Evolutionary conservation across 2,329 filamentous ascomycete genomes (phyloP).

Genomic region (Botryotinia narcissicola): DNA sequence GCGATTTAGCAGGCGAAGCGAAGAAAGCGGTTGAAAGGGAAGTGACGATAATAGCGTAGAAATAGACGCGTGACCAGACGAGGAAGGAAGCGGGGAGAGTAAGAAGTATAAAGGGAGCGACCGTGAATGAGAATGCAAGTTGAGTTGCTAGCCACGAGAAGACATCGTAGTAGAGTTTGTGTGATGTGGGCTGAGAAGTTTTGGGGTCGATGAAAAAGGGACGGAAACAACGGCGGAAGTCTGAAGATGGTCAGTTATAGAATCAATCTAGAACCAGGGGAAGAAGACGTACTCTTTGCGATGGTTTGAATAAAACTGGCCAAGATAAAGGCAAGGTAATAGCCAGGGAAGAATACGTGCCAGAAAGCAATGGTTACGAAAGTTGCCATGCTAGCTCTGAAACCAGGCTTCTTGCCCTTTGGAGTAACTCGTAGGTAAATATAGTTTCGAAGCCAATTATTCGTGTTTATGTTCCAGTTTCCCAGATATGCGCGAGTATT

Average conservation of each 20-base stretch:
- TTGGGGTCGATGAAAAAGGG: conserved; percentile 88
- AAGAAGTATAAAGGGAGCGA: conserved; percentile 82
- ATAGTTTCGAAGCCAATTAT: conserved; percentile 94
- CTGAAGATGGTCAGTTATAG: conserved; percentile 45
- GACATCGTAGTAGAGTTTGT: conserved; percentile 85
- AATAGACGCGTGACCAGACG: conserved; percentile 85
- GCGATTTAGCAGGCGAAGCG: conserved; percentile 68
- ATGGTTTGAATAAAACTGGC: conserved; percentile 89
- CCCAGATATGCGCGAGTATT: conserved; percentile 91
- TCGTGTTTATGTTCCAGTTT: conserved; percentile 98
- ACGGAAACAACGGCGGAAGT: conserved; percentile 83
- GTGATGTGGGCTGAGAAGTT: conserved; percentile 63
- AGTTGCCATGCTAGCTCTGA: conserved; percentile 88
- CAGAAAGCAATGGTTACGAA: conserved; percentile 94
- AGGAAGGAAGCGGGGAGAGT: conserved; percentile 65
- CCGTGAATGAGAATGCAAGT: conserved; percentile 77
- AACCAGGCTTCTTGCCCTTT: conserved; percentile 92
- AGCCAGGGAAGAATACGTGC: conserved; percentile 97
- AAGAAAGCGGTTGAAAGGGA: conserved; percentile 69
- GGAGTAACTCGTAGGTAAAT: conserved; percentile 94
- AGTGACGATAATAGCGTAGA: conserved; percentile 74
- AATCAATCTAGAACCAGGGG: not conserved
- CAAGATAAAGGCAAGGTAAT: conserved; percentile 87
- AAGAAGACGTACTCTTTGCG: conserved; percentile 74
- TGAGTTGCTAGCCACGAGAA: conserved; percentile 75